Conservation (phyloP, 306 rosid genomes). For the Medicago ruthenica region DNA sequence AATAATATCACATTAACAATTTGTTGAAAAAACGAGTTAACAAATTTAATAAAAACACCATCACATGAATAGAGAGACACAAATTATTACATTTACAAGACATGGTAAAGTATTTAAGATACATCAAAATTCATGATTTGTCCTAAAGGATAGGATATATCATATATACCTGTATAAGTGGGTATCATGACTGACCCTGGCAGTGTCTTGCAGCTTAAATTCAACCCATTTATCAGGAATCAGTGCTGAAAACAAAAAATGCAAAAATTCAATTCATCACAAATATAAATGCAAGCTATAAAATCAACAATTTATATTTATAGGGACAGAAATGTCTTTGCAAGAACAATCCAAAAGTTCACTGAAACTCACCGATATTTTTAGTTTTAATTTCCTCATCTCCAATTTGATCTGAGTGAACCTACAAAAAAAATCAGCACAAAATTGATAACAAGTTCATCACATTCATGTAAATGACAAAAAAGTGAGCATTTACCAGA, state of each 20-base stretch:
- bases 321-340: slow-evolving; percentile 8
- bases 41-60: slow-evolving; percentile 9
- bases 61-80: not conserved
- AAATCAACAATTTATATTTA: not conserved
- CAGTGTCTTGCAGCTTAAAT: slow-evolving; percentile 92
- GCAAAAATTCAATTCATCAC: not conserved
- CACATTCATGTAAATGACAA: not conserved
- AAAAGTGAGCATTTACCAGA: slow-evolving; percentile 51
- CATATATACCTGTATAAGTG: slow-evolving; percentile 75
- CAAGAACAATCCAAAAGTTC: not conserved
- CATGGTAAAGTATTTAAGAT: not conserved
- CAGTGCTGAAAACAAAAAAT: slow-evolving; percentile 63
- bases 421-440: slow-evolving; percentile 28
- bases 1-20: not conserved
- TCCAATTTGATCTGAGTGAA: slow-evolving; percentile 35
- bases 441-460: not conserved
- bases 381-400: slow-evolving; percentile 37
- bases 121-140: slow-evolving; percentile 6
- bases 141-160: slow-evolving; percentile 35
- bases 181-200: slow-evolving; percentile 85
- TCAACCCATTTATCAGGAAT: slow-evolving; percentile 72
- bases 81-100: not conserved
- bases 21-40: slow-evolving; percentile 8
- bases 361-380: slow-evolving; percentile 41
- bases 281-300: slow-evolving; percentile 1